Base-by-base conservation (phyloP, 2,329 filamentous ascomycete genomes). In the Aspergillus aculeatinus region DNA sequence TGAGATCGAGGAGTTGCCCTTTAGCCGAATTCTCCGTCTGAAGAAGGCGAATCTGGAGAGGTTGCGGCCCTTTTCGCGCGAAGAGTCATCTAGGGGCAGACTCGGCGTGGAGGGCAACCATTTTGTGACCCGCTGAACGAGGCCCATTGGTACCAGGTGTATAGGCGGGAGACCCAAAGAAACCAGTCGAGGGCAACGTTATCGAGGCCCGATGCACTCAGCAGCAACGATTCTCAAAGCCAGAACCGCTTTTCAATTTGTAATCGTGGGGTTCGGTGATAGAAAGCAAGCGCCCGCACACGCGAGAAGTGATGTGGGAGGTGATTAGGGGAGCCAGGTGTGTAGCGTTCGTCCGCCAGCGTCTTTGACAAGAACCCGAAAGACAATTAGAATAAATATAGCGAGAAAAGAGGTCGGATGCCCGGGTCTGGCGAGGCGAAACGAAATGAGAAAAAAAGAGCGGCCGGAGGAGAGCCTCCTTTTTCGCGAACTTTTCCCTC, bases 1-100 rank as follows among this genome's bases (percentile, higher is more conserved):
- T 55, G 94, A 96, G 76, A 97, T 87, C 72, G 89, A 90, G 58
- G 93, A 97, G 78, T 96, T 96, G 70, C 92, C 91, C 79, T 88
- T 90, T 80, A 99, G 81, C 68, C 93, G 88, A 81, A 99, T 86
- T 55, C 94, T 91, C 72, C 91, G 86, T 68, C 88, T 85, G 76
- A 98, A 91, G 77, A 97, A 96, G 63, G 90, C 89, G 70, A 96
- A 81, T 70, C 82, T 81, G 19, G 84, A 80, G 55, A 72, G 67
- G 57, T 67, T 68, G 64, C 69, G 68, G 61, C 74, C 73, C 73
- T 82, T 76, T 67, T 78, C 77, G 66, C 75, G 69, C 64, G 79
- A 76, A 53, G 68, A 72, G 64, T 82, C 80, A 63, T 82, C 81
- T 53, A 81, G 63, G 31, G 81, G 78, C 58, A 80, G 70, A 60